A percentile compares a stretch with the other conserved stretches of the same genome.
Evolutionary conservation across 2,329 filamentous ascomycete genomes (phyloP).

Genomic region (Trichoderma polysporum): DNA sequence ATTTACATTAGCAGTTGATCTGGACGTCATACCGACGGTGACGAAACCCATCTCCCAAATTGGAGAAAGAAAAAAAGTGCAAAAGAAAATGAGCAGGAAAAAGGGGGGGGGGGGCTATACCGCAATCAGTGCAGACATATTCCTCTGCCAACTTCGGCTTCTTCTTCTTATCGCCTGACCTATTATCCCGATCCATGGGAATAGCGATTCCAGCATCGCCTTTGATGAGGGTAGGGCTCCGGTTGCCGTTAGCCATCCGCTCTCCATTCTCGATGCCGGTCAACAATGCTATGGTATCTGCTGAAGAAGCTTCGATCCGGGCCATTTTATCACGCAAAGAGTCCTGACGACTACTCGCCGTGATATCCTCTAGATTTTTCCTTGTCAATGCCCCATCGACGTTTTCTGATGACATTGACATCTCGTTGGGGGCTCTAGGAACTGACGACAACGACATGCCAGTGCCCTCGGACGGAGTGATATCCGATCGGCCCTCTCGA

Average conservation of each 20-base stretch:
- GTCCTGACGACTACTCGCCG: slow-evolving; percentile 65
- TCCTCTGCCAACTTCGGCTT: slow-evolving; percentile 82
- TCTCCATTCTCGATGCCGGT: slow-evolving; percentile 90
- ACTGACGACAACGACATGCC: slow-evolving; percentile 36
- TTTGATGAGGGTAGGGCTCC: slow-evolving; percentile 75
- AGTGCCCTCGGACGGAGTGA: slow-evolving; percentile 50
- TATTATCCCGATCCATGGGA: slow-evolving; percentile 71
- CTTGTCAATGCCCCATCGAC: slow-evolving; percentile 71
- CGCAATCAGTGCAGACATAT: slow-evolving; percentile 94
- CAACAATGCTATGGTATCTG: slow-evolving; percentile 89
- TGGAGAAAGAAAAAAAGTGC: not conserved
- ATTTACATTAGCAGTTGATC: not conserved
- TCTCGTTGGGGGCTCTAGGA: slow-evolving; percentile 34
- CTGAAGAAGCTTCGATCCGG: slow-evolving; percentile 68
- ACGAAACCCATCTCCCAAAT: not conserved
- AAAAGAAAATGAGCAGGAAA: not conserved
- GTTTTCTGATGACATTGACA: slow-evolving; percentile 64
- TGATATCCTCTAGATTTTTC: slow-evolving; percentile 75
- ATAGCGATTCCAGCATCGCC: slow-evolving; percentile 87
- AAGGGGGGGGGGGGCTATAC: slow-evolving; percentile 38
- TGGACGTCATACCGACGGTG: not conserved
- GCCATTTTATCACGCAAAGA: slow-evolving; percentile 84
- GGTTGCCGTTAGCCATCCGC: slow-evolving; percentile 82
- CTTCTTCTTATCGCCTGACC: slow-evolving; percentile 77
- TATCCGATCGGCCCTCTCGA: slow-evolving; percentile 55